A percentile compares a stretch with the other conserved stretches of the same genome.
Evolutionary conservation across 305 asterid species (phyloP).

Genomic region (Fraxinus ornus): DNA sequence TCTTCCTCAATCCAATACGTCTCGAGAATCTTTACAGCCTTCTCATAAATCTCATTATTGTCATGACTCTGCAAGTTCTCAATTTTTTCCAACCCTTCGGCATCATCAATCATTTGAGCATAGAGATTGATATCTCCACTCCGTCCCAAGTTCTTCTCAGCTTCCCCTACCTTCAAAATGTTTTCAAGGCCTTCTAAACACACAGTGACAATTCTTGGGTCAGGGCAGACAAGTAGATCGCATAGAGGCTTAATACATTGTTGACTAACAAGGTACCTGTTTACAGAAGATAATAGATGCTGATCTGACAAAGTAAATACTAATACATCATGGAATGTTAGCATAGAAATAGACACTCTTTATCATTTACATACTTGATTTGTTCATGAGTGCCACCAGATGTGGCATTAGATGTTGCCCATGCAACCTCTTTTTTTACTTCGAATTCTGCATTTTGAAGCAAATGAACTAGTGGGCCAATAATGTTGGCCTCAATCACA

Average conservation of each 20-base stretch:
- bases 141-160: slow-evolving; percentile 53
- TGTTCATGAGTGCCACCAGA: slow-evolving; percentile 92
- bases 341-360: neutral
- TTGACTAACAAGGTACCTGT: neutral
- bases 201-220: too few relatives aligned
- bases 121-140: slow-evolving; percentile 56
- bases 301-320: neutral
- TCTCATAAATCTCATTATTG: slow-evolving; percentile 76
- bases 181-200: slow-evolving; percentile 71
- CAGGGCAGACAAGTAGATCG: too few relatives aligned
- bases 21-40: slow-evolving; percentile 82
- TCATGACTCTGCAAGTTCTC: slow-evolving; percentile 85
- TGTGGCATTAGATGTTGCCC: slow-evolving; percentile 91
- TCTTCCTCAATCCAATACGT: slow-evolving; percentile 75
- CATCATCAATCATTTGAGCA: slow-evolving; percentile 80
- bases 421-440: slow-evolving; percentile 86
- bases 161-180: slow-evolving; percentile 80
- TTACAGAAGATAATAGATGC: neutral
- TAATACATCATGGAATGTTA: neutral
- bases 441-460: slow-evolving; percentile 88
- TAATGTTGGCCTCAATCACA: slow-evolving; percentile 58
- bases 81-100: slow-evolving; percentile 77
- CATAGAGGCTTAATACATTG: neutral
- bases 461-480: slow-evolving; percentile 60
- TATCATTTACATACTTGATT: slow-evolving; percentile 46